Conservation (phyloP, 805 yeast species). For the Barnettozyma sucrosica region DNA sequence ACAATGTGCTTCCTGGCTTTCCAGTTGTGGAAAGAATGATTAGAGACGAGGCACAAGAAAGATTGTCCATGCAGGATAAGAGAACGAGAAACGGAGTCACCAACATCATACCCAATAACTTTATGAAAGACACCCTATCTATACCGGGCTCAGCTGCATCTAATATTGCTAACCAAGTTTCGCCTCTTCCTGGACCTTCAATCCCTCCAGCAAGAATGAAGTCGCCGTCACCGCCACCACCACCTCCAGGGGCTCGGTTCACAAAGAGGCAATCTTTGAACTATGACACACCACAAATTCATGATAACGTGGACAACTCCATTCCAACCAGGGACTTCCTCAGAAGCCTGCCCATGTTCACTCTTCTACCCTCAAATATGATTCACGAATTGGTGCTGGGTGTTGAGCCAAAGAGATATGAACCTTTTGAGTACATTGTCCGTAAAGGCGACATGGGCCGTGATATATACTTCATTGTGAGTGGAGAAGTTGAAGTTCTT, state of each 20-base stretch:
- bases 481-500: constrained; percentile 67
- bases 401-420: constrained; percentile 48
- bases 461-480: constrained; percentile 60
- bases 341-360: constrained; percentile 52
- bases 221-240: constrained; percentile 12
- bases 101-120: constrained; percentile 22
- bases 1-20: constrained; percentile 51
- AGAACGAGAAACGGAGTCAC: constrained; percentile 40
- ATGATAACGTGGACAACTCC: constrained; percentile 44
- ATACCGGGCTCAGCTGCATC: constrained; percentile 23
- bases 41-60: constrained; percentile 74
- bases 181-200: constrained; percentile 36
- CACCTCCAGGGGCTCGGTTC: not conserved
- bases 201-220: constrained; percentile 28
- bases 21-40: constrained; percentile 64
- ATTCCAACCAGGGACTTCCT: constrained; percentile 54
- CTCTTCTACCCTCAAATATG: constrained; percentile 48
- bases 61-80: constrained; percentile 66
- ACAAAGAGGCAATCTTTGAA: not conserved
- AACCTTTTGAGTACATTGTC: constrained; percentile 56
- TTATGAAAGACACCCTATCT: not conserved
- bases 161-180: constrained; percentile 27
- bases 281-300: constrained; percentile 18
- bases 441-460: constrained; percentile 54
- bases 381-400: constrained; percentile 60